Conservation (phyloP, 305 asterid species). For the Caryopteris hybrid region DNA sequence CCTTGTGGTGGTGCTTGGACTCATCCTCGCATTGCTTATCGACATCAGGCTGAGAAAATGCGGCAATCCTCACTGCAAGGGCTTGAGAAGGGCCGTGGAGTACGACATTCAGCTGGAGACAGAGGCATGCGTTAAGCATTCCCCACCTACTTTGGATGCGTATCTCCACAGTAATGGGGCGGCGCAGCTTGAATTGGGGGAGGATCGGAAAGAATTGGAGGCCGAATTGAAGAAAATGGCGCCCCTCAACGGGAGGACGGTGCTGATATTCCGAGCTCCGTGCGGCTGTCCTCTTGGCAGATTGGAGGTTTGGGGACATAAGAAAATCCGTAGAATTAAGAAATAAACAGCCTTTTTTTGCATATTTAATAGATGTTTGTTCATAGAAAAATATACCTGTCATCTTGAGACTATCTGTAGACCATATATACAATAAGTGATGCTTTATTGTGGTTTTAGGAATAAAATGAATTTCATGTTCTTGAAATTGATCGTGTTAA, state of each 20-base stretch:
- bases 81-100: conserved; percentile 49
- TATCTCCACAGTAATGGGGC: conserved; percentile 5
- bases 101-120: conserved; percentile 58
- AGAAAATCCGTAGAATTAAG: conserved; percentile 49
- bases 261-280: conserved; percentile 48
- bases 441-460: conserved; percentile 16
- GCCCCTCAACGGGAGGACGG: conserved; percentile 52
- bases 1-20: conserved; percentile 25
- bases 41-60: conserved; percentile 44
- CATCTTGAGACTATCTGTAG: conserved; percentile 9
- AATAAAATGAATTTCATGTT: conserved; percentile 16
- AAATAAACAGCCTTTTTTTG: conserved; percentile 13
- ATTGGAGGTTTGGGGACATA: conserved; percentile 57
- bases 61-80: conserved; percentile 43
- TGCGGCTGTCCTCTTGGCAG: conserved; percentile 60
- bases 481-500: neutral
- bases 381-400: conserved; percentile 12
- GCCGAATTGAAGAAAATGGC: conserved; percentile 63
- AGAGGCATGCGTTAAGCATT: conserved; percentile 48
- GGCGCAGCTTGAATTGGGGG: conserved; percentile 40
- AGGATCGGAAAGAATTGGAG: conserved; percentile 49
- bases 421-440: conserved; percentile 26
- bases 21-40: conserved; percentile 19
- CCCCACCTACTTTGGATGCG: conserved; percentile 20
- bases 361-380: neutral